Evolutionary conservation across 169 alveolate species (phyloP).

Genomic region (Plasmodium chabaudi): DNA sequence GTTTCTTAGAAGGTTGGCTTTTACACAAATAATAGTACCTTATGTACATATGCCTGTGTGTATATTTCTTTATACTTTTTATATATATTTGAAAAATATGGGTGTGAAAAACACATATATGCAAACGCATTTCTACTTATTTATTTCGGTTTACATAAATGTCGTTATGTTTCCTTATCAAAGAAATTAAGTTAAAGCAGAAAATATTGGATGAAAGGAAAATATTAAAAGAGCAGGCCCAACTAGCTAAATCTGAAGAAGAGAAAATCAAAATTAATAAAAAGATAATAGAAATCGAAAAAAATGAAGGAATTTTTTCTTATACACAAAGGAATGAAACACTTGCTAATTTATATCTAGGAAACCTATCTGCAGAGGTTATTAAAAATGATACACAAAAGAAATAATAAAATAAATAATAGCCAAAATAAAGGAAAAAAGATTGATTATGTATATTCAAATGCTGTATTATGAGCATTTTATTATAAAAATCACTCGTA

Average conservation of each 20-base stretch:
- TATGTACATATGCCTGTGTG: too few species aligned
- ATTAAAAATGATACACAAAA: constrained; percentile 1
- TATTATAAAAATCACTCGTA: background rate
- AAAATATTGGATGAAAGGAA: constrained; percentile 69
- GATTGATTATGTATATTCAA: background rate
- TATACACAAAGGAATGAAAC: constrained; percentile 72
- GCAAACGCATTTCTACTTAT: too few species aligned
- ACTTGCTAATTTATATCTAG: constrained; percentile 84
- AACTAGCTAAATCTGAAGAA: constrained; percentile 79
- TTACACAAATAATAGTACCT: too few species aligned
- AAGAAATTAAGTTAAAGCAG: constrained; percentile 66
- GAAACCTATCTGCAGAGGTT: constrained; percentile 88
- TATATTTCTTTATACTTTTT: too few species aligned
- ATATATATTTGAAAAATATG: too few species aligned
- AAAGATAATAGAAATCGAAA: constrained; percentile 68
- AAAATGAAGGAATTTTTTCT: constrained; percentile 50
- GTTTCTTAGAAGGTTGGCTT: constrained; percentile 81
- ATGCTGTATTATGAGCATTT: too few species aligned
- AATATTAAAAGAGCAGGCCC: constrained; percentile 44
- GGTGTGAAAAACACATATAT: too few species aligned
- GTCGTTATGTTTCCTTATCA: background rate
- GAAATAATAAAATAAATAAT: background rate
- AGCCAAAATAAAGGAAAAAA: background rate
- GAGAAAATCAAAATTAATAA: constrained; percentile 77
- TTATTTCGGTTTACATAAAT: too few species aligned